Conservation (phyloP, 140 eudicot species). For the Anethum foeniculum region DNA sequence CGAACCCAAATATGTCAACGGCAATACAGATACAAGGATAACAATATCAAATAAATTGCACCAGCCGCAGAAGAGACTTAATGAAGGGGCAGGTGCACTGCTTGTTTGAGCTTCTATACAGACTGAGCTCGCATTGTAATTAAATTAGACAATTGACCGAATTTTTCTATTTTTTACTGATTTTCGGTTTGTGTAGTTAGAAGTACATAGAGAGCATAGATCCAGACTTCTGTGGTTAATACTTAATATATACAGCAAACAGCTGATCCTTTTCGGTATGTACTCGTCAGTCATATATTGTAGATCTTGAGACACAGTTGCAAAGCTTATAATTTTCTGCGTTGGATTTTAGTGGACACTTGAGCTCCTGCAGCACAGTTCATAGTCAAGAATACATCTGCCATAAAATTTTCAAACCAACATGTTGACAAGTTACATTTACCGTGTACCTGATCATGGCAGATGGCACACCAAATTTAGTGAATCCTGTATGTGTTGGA, state of each 20-base stretch:
- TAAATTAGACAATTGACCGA: neutral
- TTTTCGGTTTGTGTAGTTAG: neutral
- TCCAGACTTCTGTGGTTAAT: neutral
- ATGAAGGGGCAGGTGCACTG: neutral
- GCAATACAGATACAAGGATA: too few relatives aligned
- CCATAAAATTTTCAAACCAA: neutral
- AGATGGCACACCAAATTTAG: slow-evolving; percentile 24
- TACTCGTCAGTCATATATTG: neutral
- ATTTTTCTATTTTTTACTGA: neutral
- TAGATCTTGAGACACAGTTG: neutral
- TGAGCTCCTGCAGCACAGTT: slow-evolving; percentile 17
- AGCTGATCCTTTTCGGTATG: neutral
- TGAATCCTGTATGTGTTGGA: slow-evolving; percentile 17
- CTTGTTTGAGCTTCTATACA: neutral
- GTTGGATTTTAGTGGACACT: slow-evolving; percentile 14
- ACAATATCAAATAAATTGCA: neutral
- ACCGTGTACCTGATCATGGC: slow-evolving; percentile 44
- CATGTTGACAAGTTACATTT: neutral
- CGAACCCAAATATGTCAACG: too few relatives aligned
- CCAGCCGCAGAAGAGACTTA: neutral
- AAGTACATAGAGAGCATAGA: neutral
- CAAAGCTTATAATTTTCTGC: neutral
- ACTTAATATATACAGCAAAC: neutral
- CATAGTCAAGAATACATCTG: neutral
- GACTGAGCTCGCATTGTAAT: neutral